Base-by-base conservation (phyloP, 1,284 basidiomycete genomes). In the Tilletia indica region DNA sequence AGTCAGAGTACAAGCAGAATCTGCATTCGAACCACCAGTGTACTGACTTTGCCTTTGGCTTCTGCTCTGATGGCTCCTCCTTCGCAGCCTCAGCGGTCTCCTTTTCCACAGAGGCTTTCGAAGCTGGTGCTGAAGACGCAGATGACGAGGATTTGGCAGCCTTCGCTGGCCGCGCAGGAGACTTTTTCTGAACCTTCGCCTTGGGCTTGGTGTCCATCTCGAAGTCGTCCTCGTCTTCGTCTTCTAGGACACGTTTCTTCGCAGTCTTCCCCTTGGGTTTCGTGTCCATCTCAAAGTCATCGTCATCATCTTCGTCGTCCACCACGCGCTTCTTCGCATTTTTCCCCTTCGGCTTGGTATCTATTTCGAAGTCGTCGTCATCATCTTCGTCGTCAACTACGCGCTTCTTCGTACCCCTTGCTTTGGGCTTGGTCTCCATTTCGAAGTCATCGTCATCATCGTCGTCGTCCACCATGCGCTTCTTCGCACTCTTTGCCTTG, bases 331-430 rank as follows among this genome's bases (percentile, higher is more conserved):
- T 54, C 47, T 49, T 68, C 48, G 67, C 67, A 64, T 82, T 82
- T 76, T 83, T 82, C 34, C 73, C 68, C 6, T 70, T 64, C 2
- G 69, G 19, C 9, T 34, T 9, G 58, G 38, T 21, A 34, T 34
- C 6, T 3, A 63, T 36, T 9, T 8, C n/a, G 42, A 61, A 21
- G 73, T 79, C 69, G 45, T 75, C 61, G 58, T 82, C 74, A 69
- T 71, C 73, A 36, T 78, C 75, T 42, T 79, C 74, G 16, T 68
- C 76, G 74, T 80, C 74, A 76, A 82, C 72, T 68, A 70, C 70
- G 67, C 73, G 74, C 34, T 76, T 73, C 19, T 48, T 67, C 31
- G 31, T 25, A 36, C 67, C 21, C 61, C 54, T 69, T 69, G n/a
- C 48, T 36, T 34, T 45, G 19, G 61, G 31, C 64, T 48, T 71